Evolutionary conservation across 441 rosid genomes (phyloP), one percentile per base, ranked within the genome.

Genomic region (Rhodomyrtus psidioides): DNA sequence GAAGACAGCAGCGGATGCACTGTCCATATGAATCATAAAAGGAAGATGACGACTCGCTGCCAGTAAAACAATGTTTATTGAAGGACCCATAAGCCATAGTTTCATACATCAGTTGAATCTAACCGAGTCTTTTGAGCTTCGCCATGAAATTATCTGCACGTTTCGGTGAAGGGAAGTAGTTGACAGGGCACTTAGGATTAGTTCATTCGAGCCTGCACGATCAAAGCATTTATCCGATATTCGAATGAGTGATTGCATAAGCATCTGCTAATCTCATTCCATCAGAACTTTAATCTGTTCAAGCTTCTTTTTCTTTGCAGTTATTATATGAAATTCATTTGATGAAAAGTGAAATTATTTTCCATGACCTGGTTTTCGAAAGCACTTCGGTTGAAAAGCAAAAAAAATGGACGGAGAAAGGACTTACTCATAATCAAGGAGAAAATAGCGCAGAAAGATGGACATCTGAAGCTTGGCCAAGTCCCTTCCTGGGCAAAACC

Each of bases 71-170:
- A 59, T 59, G 65, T n/a, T 27, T 28, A n/a, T 59, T 23, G 53
- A 1, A 53, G 82, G 83, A 30, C 84, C 85, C 60, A 84, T 28
- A 14, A 53, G 57, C 19, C 85, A 57, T 26, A 82, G 88, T 34
- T 79, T 84, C 26, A 87, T 87, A 12, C 28, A 53, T 39, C 83
- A 57, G 49, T 83, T 2, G 51, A 46, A 46, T 46, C 34, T 21
- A 86, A 53, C 65, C 16, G 84, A 84, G 81, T 86, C 82, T 82
- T 44, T 46, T 44, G 46, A 86, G 39, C 56, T 56, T 84, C 54
- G 74, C 87, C 53, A 84, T 85, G 82, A 87, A 86, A 19, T 74
- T 46, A 55, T 88, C 85, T 27, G 75, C 26, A 53, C 85, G 88
- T 81, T 57, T 88, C n/a, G 88, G 85, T 9, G 44, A 15, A 6